A percentile compares a stretch with the other conserved stretches of the same genome.
Evolutionary conservation across 2,329 filamentous ascomycete species (phyloP).

Genomic region (Ceratocystiopsis brevicomis): DNA sequence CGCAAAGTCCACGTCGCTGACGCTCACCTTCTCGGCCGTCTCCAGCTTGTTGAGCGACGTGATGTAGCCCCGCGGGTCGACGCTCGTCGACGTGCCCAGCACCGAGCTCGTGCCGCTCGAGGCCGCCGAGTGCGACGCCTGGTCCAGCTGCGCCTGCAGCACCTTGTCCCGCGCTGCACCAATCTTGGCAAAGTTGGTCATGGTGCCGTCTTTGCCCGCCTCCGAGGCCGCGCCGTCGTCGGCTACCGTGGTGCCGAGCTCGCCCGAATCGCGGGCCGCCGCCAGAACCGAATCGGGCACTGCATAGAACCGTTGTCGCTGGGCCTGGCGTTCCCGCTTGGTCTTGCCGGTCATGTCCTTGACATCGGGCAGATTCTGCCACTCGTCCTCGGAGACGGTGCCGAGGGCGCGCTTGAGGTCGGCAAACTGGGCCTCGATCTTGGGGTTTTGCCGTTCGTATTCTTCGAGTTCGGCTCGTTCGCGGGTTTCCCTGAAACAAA

Average conservation of each 20-base stretch:
- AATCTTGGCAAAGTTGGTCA: conserved; percentile 96
- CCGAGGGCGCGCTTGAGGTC: conserved; percentile 83
- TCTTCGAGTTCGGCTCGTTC: conserved; percentile 83
- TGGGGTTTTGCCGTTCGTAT: conserved; percentile 93
- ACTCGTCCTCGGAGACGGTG: conserved; percentile 83
- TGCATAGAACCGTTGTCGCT: conserved; percentile 77
- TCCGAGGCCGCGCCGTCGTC: conserved; percentile 46
- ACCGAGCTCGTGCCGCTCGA: conserved; percentile 48
- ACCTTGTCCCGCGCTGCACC: conserved; percentile 93
- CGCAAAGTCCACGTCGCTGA: conserved; percentile 89
- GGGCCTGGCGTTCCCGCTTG: conserved; percentile 62
- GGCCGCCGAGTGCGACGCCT: conserved; percentile 57
- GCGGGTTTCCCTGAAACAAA: conserved; percentile 60
- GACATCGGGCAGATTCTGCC: conserved; percentile 87
- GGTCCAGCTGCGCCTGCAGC: conserved; percentile 49
- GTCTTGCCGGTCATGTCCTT: conserved; percentile 94
- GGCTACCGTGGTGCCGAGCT: conserved; percentile 74
- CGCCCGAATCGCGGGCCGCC: conserved; percentile 58
- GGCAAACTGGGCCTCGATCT: conserved; percentile 94
- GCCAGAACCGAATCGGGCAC: conserved; percentile 92
- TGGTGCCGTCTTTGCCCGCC: conserved; percentile 54
- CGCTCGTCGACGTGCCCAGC: conserved; percentile 67
- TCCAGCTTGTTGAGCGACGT: conserved; percentile 76
- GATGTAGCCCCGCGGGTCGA: conserved; percentile 90
- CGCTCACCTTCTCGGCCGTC: conserved; percentile 61